phyloP scores from a whole-genome alignment of 345 rosid species.

The Syzygium aromaticum region DNA sequence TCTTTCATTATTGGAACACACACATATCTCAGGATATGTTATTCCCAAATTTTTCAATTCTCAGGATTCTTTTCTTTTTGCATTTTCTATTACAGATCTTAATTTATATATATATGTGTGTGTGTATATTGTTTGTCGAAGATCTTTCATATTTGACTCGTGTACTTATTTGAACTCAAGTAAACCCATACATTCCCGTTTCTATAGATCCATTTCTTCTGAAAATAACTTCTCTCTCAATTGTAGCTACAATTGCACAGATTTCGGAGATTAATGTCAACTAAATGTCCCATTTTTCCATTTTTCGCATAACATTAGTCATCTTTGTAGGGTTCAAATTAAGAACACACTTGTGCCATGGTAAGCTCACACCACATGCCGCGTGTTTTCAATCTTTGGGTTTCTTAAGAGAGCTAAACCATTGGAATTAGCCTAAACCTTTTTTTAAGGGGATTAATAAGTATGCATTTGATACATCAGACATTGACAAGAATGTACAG shows the following conservation, averaged over 20 bases:
- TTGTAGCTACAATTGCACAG: accelerated
- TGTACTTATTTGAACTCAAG: neutral
- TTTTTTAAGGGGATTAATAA: neutral
- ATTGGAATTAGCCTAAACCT: accelerated
- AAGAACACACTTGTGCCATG: accelerated
- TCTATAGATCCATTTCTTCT: neutral
- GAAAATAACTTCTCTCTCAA: neutral
- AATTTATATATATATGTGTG: too few species aligned
- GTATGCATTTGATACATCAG: neutral
- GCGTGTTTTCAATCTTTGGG: neutral
- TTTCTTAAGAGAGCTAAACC: neutral
- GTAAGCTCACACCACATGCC: neutral
- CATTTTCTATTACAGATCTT: too few species aligned
- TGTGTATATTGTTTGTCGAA: too few species aligned
- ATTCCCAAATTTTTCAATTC: too few species aligned
- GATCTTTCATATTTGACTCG: too few species aligned
- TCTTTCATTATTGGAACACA: too few species aligned
- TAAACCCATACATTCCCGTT: accelerated
- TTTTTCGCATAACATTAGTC: accelerated
- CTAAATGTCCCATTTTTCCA: neutral
- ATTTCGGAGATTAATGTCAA: neutral
- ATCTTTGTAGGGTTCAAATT: neutral
- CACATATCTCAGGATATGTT: too few species aligned
- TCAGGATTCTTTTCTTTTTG: too few species aligned
- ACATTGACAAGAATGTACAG: accelerated